These are phyloP conservation scores for Neurospora sublineolata DNA, from an alignment of 495 filamentous ascomycete genomes.

Conservation along the genomic window DNA sequence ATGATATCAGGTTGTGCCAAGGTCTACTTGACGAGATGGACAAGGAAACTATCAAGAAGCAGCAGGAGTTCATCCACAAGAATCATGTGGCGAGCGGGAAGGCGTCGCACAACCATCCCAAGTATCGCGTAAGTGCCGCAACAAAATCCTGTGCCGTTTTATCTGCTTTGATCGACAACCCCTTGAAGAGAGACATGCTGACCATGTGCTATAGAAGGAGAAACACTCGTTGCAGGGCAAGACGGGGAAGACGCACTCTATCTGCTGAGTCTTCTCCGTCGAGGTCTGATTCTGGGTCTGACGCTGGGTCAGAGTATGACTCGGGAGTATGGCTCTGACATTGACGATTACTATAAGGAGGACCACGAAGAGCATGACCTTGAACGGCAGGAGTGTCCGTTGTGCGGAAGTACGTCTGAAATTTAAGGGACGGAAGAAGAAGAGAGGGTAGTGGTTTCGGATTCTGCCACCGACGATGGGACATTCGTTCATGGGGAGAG, in stretches of 20 bases:
- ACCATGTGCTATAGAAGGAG: constrained; percentile 41
- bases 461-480: background rate
- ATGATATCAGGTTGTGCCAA: constrained; percentile 61
- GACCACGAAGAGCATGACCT: background rate
- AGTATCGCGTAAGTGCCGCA: constrained; percentile 36
- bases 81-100: constrained; percentile 45
- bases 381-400: background rate
- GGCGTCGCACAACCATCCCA: constrained; percentile 48
- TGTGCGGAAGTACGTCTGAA: background rate
- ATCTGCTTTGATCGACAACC: background rate
- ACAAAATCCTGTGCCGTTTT: constrained; percentile 9
- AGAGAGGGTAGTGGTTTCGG: background rate
- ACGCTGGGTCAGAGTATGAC: background rate
- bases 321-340: background rate
- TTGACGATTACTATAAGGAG: background rate
- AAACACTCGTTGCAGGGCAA: constrained; percentile 79
- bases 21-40: constrained; percentile 64
- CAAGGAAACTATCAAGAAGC: constrained; percentile 49
- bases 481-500: background rate
- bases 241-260: constrained; percentile 74
- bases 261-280: constrained; percentile 42
- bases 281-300: background rate
- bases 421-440: background rate
- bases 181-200: constrained; percentile 5
- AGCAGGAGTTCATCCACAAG: constrained; percentile 50